phyloP scores from a whole-genome alignment of 2,329 filamentous ascomycete genomes.

The Xylaria sp. region DNA sequence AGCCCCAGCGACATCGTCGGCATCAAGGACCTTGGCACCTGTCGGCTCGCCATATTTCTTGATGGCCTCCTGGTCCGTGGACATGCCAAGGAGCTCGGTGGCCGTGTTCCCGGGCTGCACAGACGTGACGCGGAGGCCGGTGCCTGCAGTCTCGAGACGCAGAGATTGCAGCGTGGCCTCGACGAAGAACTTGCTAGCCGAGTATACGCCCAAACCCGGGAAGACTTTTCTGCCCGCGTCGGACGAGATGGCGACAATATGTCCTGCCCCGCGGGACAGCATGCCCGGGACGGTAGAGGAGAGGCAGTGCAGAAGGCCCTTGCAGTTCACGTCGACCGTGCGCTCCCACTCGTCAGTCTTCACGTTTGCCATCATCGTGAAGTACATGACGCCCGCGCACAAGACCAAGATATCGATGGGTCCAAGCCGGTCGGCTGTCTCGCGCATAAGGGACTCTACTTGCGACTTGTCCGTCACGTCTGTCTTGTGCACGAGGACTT shows the following conservation, averaged over 20 bases:
- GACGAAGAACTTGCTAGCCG: constrained; percentile 83
- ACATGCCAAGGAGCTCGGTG: constrained; percentile 76
- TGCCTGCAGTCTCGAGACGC: constrained; percentile 76
- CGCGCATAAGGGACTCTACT: constrained; percentile 68
- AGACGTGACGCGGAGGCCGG: constrained; percentile 73
- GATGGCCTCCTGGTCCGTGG: constrained; percentile 75
- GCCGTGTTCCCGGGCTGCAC: constrained; percentile 80
- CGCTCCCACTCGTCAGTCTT: constrained; percentile 78
- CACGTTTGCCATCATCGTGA: constrained; percentile 82
- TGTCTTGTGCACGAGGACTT: constrained; percentile 71
- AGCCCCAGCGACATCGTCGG: constrained; percentile 73
- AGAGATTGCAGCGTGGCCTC: constrained; percentile 79
- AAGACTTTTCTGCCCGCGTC: constrained; percentile 84
- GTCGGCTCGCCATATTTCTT: constrained; percentile 79
- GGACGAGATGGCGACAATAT: constrained; percentile 82
- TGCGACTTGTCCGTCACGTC: constrained; percentile 73
- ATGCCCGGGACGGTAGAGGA: constrained; percentile 73
- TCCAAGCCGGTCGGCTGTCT: constrained; percentile 67
- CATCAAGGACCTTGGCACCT: constrained; percentile 75
- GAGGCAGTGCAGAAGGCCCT: constrained; percentile 76
- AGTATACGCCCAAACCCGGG: constrained; percentile 81
- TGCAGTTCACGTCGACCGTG: constrained; percentile 87
- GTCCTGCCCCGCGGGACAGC: constrained; percentile 70
- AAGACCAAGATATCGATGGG: constrained; percentile 79
- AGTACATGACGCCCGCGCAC: constrained; percentile 87